Conservation (phyloP, 176 grass and related monocot species). For the Zoysia pacifica region DNA sequence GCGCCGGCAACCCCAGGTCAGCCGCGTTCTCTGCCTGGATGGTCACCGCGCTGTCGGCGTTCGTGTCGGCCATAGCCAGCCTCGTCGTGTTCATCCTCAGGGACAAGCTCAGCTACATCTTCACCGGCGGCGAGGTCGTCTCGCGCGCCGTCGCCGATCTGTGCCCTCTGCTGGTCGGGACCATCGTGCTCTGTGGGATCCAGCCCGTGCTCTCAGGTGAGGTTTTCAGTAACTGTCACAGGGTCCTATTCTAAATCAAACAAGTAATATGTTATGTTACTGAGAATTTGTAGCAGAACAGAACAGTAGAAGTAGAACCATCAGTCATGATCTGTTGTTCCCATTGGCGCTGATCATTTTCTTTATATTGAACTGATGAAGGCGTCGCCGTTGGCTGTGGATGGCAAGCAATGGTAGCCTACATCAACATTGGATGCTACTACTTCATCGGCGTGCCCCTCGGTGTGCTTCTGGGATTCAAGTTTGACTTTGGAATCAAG, state of each 20-base stretch:
- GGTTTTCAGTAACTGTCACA: background rate
- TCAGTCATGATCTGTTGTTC: background rate
- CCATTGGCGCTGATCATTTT: background rate
- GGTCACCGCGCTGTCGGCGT: slow-evolving; percentile 57
- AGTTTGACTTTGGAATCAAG: slow-evolving; percentile 67
- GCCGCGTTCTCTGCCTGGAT: slow-evolving; percentile 68
- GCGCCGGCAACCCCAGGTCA: slow-evolving; percentile 74
- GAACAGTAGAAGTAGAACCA: background rate
- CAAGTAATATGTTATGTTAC: background rate
- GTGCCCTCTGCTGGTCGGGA: slow-evolving; percentile 63
- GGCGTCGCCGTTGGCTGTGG: slow-evolving; percentile 91
- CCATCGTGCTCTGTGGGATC: slow-evolving; percentile 75
- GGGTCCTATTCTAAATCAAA: no score
- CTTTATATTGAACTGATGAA: slow-evolving; percentile 27
- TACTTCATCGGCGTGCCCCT: slow-evolving; percentile 81
- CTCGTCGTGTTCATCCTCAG: slow-evolving; percentile 52
- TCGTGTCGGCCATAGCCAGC: slow-evolving; percentile 51
- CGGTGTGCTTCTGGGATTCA: slow-evolving; percentile 72
- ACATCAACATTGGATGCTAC: slow-evolving; percentile 86
- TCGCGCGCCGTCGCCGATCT: slow-evolving; percentile 73
- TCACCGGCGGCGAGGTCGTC: slow-evolving; percentile 63
- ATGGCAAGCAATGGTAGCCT: slow-evolving; percentile 86
- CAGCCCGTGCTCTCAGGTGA: slow-evolving; percentile 88
- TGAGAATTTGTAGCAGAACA: no score
- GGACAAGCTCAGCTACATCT: slow-evolving; percentile 86